Conservation (phyloP, 1,284 basidiomycete genomes). For the Hemileia vastatrix region DNA sequence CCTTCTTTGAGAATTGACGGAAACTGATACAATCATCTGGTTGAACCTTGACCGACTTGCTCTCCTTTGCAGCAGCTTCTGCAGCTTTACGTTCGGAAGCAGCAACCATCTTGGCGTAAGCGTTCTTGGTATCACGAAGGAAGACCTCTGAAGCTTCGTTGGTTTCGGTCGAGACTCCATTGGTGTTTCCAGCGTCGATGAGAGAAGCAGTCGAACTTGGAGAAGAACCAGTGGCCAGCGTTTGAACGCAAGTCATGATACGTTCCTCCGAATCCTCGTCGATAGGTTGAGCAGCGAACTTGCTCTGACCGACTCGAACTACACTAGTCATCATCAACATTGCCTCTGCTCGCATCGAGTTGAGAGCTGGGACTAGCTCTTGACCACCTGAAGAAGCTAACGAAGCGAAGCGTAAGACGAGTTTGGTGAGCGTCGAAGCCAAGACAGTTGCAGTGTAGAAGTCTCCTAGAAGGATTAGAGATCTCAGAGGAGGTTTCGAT, state of each 20-base stretch:
- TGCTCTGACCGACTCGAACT: conserved; percentile 91
- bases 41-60: conserved; percentile 67
- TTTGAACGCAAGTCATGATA: conserved; percentile 91
- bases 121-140: conserved; percentile 79
- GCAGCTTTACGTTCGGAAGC: conserved; percentile 86
- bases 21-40: conserved; percentile 89
- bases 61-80: conserved; percentile 70
- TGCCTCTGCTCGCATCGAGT: conserved; percentile 76
- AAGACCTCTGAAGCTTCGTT: conserved; percentile 70
- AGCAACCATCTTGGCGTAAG: conserved; percentile 85
- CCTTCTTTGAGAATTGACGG: conserved; percentile 88
- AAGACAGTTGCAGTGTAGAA: conserved; percentile 92
- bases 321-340: conserved; percentile 99
- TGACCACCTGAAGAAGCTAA: no score
- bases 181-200: conserved; percentile 47
- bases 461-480: conserved; percentile 82
- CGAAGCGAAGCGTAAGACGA: conserved; percentile 71
- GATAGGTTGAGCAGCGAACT: conserved; percentile 81
- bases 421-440: conserved; percentile 77
- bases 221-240: conserved; percentile 52
- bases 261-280: conserved; percentile 97
- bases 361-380: conserved; percentile 56
- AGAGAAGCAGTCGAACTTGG: conserved; percentile 11
- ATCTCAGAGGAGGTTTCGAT: conserved; percentile 81
- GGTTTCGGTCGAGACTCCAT: conserved; percentile 56